phyloP scores from a whole-genome alignment of 2,329 filamentous ascomycete genomes.

The Metarhizium sp. region DNA sequence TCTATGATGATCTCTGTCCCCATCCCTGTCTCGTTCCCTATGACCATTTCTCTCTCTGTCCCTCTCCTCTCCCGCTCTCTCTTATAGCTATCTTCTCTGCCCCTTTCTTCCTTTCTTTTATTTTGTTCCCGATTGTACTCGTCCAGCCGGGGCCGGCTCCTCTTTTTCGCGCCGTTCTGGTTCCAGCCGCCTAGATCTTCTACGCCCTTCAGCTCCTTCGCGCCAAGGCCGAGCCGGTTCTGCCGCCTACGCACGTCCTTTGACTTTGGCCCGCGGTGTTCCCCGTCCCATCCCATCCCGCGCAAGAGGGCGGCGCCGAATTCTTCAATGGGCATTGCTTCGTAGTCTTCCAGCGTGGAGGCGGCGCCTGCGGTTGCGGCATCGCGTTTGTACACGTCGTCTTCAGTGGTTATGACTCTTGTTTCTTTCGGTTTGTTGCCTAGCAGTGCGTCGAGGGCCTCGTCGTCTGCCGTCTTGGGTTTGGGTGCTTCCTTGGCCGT shows the following conservation, averaged over 20 bases:
- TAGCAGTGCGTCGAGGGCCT: slow-evolving; percentile 59
- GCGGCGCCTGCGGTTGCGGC: slow-evolving; percentile 63
- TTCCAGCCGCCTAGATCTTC: slow-evolving; percentile 77
- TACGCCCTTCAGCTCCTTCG: slow-evolving; percentile 64
- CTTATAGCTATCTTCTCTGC: slow-evolving; percentile 37
- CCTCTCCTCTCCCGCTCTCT: slow-evolving; percentile 34
- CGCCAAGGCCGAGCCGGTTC: slow-evolving; percentile 79
- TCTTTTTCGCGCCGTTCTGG: slow-evolving; percentile 49
- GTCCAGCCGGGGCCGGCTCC: slow-evolving; percentile 32
- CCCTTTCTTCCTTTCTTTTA: slow-evolving; percentile 32
- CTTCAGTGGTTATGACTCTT: slow-evolving; percentile 48
- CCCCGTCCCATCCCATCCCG: slow-evolving; percentile 90
- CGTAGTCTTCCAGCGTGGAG: slow-evolving; percentile 75
- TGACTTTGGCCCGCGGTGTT: slow-evolving; percentile 39
- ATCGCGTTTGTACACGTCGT: slow-evolving; percentile 61
- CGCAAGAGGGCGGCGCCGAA: slow-evolving; percentile 85
- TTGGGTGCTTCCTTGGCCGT: background rate
- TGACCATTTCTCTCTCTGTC: slow-evolving; percentile 29
- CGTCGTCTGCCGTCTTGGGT: slow-evolving; percentile 28
- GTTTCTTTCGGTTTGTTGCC: slow-evolving; percentile 36
- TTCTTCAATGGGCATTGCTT: slow-evolving; percentile 82
- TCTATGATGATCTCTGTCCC: slow-evolving; percentile 15
- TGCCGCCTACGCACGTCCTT: slow-evolving; percentile 64
- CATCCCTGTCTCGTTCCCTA: slow-evolving; percentile 19
- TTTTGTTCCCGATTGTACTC: slow-evolving; percentile 39